Base-by-base conservation (phyloP, 257 asterid species). In the Anisodus acutangulus region DNA sequence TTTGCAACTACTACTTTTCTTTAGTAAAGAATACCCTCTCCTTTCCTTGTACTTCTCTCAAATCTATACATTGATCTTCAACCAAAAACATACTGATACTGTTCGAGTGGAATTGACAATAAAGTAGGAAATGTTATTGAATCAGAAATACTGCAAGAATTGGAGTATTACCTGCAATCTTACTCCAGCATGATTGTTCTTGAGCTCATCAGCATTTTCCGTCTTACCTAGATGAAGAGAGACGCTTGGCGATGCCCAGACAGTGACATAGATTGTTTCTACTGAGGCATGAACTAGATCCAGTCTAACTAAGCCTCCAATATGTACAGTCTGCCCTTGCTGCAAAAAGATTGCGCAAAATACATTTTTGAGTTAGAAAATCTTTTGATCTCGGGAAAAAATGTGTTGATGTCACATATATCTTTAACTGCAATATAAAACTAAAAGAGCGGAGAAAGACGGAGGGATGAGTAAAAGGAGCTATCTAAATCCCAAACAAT, bases 221-320 rank as follows among this genome's bases (percentile, higher is more conserved):
- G 85, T 89, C 90, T 94, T 96, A 22, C 98, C 99, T 82, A 96
- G 84, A 89, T 94, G 98, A 63, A 96, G 94, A 76, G 99, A 91
- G 78, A 92, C 91, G 47, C 90, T 94, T 6, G 94, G 88, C 2
- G 99, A 96, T 71, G 91, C 93, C 96, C 97, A 93, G 22, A 94
- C 88, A 3, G 98, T 92, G 53, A 94, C 91, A 15, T 94, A 96
- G 82, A 96, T 96, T 69, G 99, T 96, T 49, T 91, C 89, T 51
- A 96, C 93, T 12, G 98, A 91, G 88, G 99, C 90, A 84, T 88
- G 89, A 84, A 86, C 89, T 69, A 96, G 97, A 88, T 96, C 98
- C 78, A 96, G 82, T 85, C 99, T 90, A 58, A 87, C 95, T 69
- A 96, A 82, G 74, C 97, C 93, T 66, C 99, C 98, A 59, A 94